These are phyloP conservation scores for Coemansia sp. DNA, from an alignment of 192 early-diverging fungal genomes.

Conservation along the genomic window DNA sequence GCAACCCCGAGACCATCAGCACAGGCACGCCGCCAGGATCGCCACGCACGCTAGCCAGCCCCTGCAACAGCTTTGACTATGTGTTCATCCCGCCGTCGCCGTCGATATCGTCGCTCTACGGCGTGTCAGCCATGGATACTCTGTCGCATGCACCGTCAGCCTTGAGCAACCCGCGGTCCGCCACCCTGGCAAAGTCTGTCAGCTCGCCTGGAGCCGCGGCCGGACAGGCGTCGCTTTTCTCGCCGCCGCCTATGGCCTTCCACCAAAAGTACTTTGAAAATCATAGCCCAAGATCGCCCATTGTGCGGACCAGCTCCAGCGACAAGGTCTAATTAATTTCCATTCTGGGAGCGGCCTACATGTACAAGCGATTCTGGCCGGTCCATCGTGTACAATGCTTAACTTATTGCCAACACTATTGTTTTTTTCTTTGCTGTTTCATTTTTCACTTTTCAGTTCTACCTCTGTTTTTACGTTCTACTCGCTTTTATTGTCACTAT, in stretches of 20 bases:
- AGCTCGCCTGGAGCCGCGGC: constrained; percentile 29
- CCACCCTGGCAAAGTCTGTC: constrained; percentile 17
- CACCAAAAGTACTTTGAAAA: constrained; percentile 35
- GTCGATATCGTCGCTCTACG: constrained; percentile 46
- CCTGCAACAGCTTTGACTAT: constrained; percentile 47
- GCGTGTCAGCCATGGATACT: constrained; percentile 14
- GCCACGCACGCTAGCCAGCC: constrained; percentile 40
- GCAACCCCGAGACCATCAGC: constrained; percentile 28
- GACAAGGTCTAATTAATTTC: background rate
- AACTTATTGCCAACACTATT: constrained; percentile 1
- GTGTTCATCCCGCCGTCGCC: constrained; percentile 52
- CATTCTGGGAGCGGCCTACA: background rate
- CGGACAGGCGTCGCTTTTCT: constrained; percentile 33
- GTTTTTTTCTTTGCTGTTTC: background rate
- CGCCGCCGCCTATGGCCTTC: constrained; percentile 29
- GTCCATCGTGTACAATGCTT: background rate
- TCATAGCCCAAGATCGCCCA: constrained; percentile 4
- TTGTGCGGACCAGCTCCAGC: background rate
- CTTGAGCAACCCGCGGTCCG: constrained; percentile 22
- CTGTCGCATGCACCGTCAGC: constrained; percentile 26
- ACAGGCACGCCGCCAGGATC: constrained; percentile 22
- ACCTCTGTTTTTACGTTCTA: background rate
- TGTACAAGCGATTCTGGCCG: background rate
- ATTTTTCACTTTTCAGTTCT: background rate
- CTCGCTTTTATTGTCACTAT: background rate